phyloP scores from a whole-genome alignment of 441 rosid species.

The Gossypium schwendimanii region DNA sequence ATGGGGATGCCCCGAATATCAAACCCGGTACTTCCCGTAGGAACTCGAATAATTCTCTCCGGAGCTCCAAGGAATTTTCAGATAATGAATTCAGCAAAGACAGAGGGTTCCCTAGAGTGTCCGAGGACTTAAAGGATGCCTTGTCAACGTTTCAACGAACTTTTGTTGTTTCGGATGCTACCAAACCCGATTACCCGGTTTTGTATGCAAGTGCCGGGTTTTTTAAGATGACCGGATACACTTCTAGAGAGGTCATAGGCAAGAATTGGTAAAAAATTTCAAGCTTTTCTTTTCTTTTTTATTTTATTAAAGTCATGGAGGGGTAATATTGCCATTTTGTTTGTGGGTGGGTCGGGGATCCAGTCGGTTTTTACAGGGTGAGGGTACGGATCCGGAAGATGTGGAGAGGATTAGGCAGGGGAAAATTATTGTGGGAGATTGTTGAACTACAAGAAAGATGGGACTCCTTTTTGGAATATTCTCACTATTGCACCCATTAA shows the following conservation, averaged over 20 bases:
- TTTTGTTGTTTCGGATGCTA: slow-evolving; percentile 92
- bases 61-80: slow-evolving; percentile 66
- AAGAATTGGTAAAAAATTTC: slow-evolving; percentile 55
- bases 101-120: slow-evolving; percentile 57
- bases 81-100: slow-evolving; percentile 51
- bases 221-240: slow-evolving; percentile 92
- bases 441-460: slow-evolving; percentile 89
- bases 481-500: slow-evolving; percentile 89
- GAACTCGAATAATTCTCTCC: slow-evolving; percentile 55
- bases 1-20: slow-evolving; percentile 51
- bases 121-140: slow-evolving; percentile 74
- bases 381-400: slow-evolving; percentile 78
- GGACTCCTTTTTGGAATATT: slow-evolving; percentile 91
- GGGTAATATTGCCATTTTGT: slow-evolving; percentile 8
- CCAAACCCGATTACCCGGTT: slow-evolving; percentile 78
- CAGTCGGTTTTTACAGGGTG: slow-evolving; percentile 89
- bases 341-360: slow-evolving; percentile 1
- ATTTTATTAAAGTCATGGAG: neutral
- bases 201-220: slow-evolving; percentile 95
- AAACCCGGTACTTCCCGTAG: slow-evolving; percentile 42
- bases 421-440: slow-evolving; percentile 76
- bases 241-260: slow-evolving; percentile 85
- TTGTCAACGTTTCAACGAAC: slow-evolving; percentile 86
- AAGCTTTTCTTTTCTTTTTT: neutral
- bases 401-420: slow-evolving; percentile 67